Conservation (phyloP, 345 rosid genomes). For the Eucalyptus cladocalyx region DNA sequence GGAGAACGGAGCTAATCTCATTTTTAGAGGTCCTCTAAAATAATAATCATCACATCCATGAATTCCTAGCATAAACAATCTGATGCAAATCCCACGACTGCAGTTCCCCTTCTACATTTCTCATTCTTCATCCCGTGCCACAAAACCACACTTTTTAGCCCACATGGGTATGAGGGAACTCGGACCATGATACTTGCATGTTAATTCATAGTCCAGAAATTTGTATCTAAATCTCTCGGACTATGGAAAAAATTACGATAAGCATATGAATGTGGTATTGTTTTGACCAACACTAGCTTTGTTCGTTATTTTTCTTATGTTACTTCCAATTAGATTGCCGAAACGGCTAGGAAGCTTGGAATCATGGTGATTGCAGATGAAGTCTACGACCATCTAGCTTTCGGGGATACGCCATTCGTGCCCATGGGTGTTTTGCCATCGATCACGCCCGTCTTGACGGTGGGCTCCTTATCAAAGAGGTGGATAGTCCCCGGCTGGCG, state of each 20-base stretch:
- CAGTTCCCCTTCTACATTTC: neutral
- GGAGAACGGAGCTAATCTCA: neutral
- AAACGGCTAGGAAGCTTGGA: conserved; percentile 45
- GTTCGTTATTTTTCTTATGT: neutral
- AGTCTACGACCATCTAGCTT: conserved; percentile 39
- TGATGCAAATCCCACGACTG: neutral
- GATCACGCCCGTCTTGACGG: conserved; percentile 40
- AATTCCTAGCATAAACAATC: neutral
- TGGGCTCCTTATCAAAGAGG: conserved; percentile 65
- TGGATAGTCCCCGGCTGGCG: conserved; percentile 83
- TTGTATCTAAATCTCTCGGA: neutral
- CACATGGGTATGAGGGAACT: neutral
- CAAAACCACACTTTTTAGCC: neutral
- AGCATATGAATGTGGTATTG: neutral
- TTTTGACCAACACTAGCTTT: neutral
- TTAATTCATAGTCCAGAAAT: neutral
- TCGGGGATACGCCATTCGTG: conserved; percentile 35
- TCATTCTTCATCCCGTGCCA: neutral
- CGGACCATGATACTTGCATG: neutral
- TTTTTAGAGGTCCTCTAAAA: neutral
- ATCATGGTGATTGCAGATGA: conserved; percentile 66
- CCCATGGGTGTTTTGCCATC: conserved; percentile 62
- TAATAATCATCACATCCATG: neutral
- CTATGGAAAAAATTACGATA: neutral
- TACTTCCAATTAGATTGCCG: conserved; percentile 21